Conservation (phyloP, 2,329 filamentous ascomycete species). For the Lachnellula occidentalis region DNA sequence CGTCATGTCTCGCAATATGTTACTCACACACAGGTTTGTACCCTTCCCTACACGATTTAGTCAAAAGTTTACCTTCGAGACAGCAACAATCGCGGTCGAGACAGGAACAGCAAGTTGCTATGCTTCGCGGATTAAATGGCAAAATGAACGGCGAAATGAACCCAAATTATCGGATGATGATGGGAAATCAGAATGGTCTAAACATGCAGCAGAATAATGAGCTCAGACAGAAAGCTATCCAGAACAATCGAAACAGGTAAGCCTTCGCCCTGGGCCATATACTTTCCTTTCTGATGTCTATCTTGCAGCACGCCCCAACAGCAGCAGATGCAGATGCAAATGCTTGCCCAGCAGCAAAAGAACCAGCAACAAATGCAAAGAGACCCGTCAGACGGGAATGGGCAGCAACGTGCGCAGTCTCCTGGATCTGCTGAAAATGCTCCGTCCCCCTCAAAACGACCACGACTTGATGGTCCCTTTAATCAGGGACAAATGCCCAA, state of each 20-base stretch:
- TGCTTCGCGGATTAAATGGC: constrained; percentile 67
- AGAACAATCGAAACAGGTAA: constrained; percentile 70
- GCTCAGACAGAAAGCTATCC: constrained; percentile 69
- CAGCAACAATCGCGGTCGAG: constrained; percentile 65
- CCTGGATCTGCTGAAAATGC: constrained; percentile 81
- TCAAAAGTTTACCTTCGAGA: constrained; percentile 20
- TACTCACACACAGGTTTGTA: constrained; percentile 71
- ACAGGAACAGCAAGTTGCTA: constrained; percentile 70
- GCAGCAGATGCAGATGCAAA: constrained; percentile 58
- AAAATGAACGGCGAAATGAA: constrained; percentile 46
- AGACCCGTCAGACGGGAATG: constrained; percentile 80
- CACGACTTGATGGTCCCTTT: constrained; percentile 72
- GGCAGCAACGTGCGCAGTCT: constrained; percentile 68
- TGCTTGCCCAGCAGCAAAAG: constrained; percentile 65
- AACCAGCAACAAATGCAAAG: constrained; percentile 81
- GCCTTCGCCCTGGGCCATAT: constrained; percentile 28
- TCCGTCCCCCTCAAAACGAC: constrained; percentile 86
- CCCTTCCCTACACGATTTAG: constrained; percentile 6
- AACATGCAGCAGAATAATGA: constrained; percentile 52
- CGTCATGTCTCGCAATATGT: constrained; percentile 71
- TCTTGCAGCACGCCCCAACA: constrained; percentile 37
- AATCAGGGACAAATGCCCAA: constrained; percentile 67
- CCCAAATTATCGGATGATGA: constrained; percentile 59
- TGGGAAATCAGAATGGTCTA: constrained; percentile 59
- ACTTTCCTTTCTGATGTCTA: constrained; percentile 1